Conservation (phyloP, 2,329 filamentous ascomycete genomes). For the Furcasterigmium sp. region DNA sequence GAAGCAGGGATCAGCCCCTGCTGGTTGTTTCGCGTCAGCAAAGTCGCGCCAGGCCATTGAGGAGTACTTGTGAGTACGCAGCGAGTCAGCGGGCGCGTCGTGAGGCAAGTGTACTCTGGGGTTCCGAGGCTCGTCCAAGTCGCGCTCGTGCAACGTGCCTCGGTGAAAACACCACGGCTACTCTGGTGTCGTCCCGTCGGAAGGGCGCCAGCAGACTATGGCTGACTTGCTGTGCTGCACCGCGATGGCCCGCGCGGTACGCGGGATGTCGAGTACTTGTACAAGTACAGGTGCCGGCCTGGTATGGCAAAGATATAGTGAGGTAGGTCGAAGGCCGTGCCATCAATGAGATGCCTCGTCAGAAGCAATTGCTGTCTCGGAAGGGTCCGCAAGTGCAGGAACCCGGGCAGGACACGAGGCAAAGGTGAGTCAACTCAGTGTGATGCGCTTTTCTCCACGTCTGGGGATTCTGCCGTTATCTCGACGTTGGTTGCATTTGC, state of each 20-base stretch:
- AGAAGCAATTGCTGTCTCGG: not conserved
- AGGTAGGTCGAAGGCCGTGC: too few species aligned
- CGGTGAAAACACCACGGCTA: slow-evolving; percentile 13
- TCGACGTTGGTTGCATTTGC: too few species aligned
- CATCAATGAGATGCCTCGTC: too few species aligned
- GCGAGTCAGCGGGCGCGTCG: not conserved
- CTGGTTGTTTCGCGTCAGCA: not conserved
- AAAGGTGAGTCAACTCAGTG: too few species aligned
- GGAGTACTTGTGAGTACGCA: not conserved
- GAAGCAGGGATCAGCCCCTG: not conserved
- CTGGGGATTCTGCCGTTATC: too few species aligned
- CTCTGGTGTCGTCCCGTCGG: not conserved
- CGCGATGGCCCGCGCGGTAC: too few species aligned
- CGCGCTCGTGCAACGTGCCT: slow-evolving; percentile 8
- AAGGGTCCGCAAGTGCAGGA: not conserved
- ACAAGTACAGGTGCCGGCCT: too few species aligned
- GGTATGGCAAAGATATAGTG: too few species aligned
- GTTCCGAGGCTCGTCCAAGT: not conserved
- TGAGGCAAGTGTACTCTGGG: not conserved
- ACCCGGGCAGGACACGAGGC: not conserved
- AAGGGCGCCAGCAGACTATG: not conserved
- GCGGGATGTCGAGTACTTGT: too few species aligned
- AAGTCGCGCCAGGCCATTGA: not conserved
- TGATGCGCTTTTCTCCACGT: too few species aligned
- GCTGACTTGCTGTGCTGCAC: too few species aligned